Conservation (phyloP, 1,284 basidiomycete genomes). For the Rhodotorula sp. region DNA sequence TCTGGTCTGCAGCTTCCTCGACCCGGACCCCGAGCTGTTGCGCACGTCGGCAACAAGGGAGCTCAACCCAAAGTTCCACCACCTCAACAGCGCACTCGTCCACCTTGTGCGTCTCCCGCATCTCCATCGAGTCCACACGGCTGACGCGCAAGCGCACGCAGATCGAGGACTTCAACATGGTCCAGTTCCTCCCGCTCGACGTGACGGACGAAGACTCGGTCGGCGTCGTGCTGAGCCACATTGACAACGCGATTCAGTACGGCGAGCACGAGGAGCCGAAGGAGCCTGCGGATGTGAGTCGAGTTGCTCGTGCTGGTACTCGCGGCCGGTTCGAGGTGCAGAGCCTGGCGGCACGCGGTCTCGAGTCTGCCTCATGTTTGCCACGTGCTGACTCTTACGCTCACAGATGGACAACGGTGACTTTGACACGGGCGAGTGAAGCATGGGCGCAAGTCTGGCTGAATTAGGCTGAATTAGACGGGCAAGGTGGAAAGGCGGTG, state of each 20-base stretch:
- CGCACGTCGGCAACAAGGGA: conserved; percentile 65
- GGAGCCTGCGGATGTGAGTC: conserved; percentile 45
- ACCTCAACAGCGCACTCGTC: conserved; percentile 91
- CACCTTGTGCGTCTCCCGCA: conserved; percentile 67
- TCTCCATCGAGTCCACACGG: not conserved
- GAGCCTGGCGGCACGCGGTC: too few species aligned
- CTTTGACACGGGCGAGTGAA: conserved; percentile 41
- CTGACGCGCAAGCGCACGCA: conserved; percentile 49
- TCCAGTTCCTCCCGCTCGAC: conserved; percentile 94
- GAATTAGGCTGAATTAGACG: not conserved
- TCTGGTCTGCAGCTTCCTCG: conserved; percentile 70
- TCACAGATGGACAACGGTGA: conserved; percentile 44
- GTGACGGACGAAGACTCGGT: conserved; percentile 86
- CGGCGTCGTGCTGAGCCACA: conserved; percentile 85
- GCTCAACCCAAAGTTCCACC: conserved; percentile 84
- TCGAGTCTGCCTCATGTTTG: not conserved
- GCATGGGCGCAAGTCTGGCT: not conserved
- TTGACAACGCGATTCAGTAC: conserved; percentile 67
- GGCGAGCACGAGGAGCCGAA: conserved; percentile 47
- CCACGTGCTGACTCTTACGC: not conserved
- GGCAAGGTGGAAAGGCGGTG: too few species aligned
- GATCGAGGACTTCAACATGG: conserved; percentile 98
- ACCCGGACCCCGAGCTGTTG: conserved; percentile 92
- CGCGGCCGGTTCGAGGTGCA: not conserved
- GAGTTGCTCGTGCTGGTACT: not conserved